Evolutionary conservation across 2,329 filamentous ascomycete species (phyloP), one percentile per base, ranked within the genome.

Genomic region (Aaosphaeria pasadenensis): DNA sequence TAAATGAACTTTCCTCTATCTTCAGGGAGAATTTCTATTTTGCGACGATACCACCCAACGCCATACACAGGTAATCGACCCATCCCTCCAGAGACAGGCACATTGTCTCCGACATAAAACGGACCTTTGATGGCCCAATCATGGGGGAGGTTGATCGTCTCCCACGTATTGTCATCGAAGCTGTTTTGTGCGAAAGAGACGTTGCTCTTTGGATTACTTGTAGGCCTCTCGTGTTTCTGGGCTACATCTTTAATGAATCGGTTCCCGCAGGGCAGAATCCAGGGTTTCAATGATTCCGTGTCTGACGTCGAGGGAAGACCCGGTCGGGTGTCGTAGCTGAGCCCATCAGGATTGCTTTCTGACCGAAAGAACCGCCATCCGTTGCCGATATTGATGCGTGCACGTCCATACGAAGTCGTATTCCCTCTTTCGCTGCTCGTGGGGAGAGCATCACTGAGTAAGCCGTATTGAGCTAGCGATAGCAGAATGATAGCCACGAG

Each of bases 21-120:
- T 0, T 45, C 43, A 4, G 53, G n/a, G 7, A 55, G 35, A 3
- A 74, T 47, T 0, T 58, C 54, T 1, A 81, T 6, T 3, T 59
- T 73, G 30, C 71, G 67, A 4, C 78, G 74, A 53, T 81, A 81
- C 78, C 77, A 80, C 2, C 75, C 78, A 2, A 82, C 71, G 3
- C 79, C 79, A n/a, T 80, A 72, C 24, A 72, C 67, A 0, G 79
- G 79, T 32, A 82, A 56, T 2, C 74, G 66, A 11, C 74, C 74
- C 64, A 74, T 72, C 5, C 67, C 71, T 3, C 74, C 72, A 6
- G 59, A 56, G 1, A 76, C 63, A 3, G 67, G 58, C 1, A 56
- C 54, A 1, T 57, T 54, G 33, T 63, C 52, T 7, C 29, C 41
- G 7, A n/a, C 11, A 29, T 43, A 7, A 48, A 79, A 79, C 1